phyloP scores from a whole-genome alignment of 306 rosid genomes.

The Begonia masoniana region DNA sequence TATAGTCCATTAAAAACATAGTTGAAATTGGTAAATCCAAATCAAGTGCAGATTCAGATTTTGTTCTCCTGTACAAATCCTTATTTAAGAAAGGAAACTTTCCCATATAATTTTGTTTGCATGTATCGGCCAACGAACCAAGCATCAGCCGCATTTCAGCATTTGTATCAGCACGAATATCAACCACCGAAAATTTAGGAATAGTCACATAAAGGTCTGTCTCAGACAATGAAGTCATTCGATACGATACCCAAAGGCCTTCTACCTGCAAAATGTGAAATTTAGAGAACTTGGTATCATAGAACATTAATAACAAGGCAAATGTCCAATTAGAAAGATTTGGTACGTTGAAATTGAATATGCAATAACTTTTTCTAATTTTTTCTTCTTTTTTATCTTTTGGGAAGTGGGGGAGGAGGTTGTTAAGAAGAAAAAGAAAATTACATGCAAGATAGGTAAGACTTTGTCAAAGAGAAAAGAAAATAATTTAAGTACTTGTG shows the following conservation, averaged over 20 bases:
- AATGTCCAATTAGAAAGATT: too few relatives aligned
- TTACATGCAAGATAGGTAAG: too few relatives aligned
- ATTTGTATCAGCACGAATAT: constrained; percentile 73
- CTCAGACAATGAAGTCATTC: constrained; percentile 87
- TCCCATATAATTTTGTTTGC: constrained; percentile 48
- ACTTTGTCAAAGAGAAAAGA: background rate
- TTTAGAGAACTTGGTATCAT: background rate
- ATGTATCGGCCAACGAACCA: constrained; percentile 76
- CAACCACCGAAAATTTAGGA: constrained; percentile 75
- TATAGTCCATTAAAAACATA: constrained; percentile 86
- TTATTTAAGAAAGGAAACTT: constrained; percentile 39
- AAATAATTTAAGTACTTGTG: background rate
- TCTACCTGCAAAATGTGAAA: constrained; percentile 46
- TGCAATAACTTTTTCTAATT: too few relatives aligned
- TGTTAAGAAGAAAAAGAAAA: too few relatives aligned
- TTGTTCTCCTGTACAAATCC: constrained; percentile 33
- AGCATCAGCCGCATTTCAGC: constrained; percentile 99
- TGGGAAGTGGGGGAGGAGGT: too few relatives aligned
- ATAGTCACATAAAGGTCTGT: constrained; percentile 79
- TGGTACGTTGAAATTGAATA: too few relatives aligned
- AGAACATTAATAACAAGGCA: background rate
- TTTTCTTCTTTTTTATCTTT: too few relatives aligned
- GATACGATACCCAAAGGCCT: constrained; percentile 92
- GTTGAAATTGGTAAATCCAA: constrained; percentile 62
- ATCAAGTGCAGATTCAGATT: constrained; percentile 26